A percentile compares a stretch with the other conserved stretches of the same genome.
Evolutionary conservation across 164 flowering plant genomes (phyloP).

Genomic region (Macadamia integrifolia): DNA sequence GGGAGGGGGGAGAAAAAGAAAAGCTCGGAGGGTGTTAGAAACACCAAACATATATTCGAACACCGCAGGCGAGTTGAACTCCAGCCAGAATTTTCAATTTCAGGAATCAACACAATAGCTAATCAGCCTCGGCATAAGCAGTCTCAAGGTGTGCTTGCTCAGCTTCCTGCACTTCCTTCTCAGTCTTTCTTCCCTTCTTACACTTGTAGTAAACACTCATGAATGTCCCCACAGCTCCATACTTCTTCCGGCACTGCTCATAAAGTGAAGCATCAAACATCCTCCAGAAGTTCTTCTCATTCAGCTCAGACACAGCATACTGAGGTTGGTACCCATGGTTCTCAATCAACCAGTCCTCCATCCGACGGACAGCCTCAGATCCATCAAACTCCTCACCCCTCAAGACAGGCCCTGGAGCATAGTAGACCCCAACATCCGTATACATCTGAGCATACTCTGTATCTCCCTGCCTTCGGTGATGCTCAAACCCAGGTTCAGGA

Average conservation of each 20-base stretch:
- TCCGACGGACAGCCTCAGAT: slow-evolving; percentile 68
- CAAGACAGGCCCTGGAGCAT: slow-evolving; percentile 90
- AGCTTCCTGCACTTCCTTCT: slow-evolving; percentile 96
- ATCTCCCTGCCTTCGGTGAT: slow-evolving; percentile 74
- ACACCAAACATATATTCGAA: no score
- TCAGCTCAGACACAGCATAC: slow-evolving; percentile 90
- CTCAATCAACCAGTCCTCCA: slow-evolving; percentile 95
- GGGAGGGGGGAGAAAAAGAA: no score
- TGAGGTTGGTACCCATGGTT: slow-evolving; percentile 97
- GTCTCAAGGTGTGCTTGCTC: slow-evolving; percentile 80
- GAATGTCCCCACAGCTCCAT: slow-evolving; percentile 92
- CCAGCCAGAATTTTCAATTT: no score
- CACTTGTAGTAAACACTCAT: slow-evolving; percentile 96
- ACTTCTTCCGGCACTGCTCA: slow-evolving; percentile 76
- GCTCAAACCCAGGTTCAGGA: slow-evolving; percentile 95
- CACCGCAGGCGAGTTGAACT: no score
- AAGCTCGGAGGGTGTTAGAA: no score
- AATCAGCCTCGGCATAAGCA: slow-evolving; percentile 61
- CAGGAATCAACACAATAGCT: slow-evolving; percentile 9
- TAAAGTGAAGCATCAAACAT: slow-evolving; percentile 93
- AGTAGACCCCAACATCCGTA: slow-evolving; percentile 92
- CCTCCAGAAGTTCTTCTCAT: slow-evolving; percentile 89
- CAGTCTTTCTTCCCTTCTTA: slow-evolving; percentile 96
- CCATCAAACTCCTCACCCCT: slow-evolving; percentile 95
- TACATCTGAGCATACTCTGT: slow-evolving; percentile 90